phyloP scores from a whole-genome alignment of 768 basidiomycete genomes.

The Boletus subparvulus region DNA sequence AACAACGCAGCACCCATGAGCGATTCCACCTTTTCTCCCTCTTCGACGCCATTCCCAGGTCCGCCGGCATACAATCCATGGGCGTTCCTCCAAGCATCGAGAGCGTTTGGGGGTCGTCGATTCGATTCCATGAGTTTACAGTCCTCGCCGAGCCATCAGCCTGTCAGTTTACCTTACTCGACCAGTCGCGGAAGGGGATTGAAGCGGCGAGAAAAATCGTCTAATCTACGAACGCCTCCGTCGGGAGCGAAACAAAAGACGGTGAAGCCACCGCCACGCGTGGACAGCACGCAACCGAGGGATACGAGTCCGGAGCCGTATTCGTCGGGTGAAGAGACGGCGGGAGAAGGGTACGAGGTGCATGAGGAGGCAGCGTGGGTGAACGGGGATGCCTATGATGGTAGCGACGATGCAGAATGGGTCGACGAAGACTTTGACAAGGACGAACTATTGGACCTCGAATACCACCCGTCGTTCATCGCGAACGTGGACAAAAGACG shows the following conservation, averaged over 20 bases:
- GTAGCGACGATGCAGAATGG: conserved; percentile 54
- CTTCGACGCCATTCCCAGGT: conserved; percentile 69
- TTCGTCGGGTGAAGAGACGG: conserved; percentile 76
- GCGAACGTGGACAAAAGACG: conserved; percentile 65
- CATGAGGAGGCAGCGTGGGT: conserved; percentile 42
- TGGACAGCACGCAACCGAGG: conserved; percentile 79
- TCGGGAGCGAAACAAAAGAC: conserved; percentile 25
- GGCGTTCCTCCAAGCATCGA: conserved; percentile 63
- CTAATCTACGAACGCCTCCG: conserved; percentile 32
- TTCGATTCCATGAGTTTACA: conserved; percentile 60
- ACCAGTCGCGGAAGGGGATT: conserved; percentile 45
- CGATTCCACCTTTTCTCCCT: conserved; percentile 77
- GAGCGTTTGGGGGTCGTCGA: conserved; percentile 44
- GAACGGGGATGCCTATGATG: conserved; percentile 20
- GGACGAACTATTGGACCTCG: conserved; percentile 70
- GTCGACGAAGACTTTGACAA: conserved; percentile 73
- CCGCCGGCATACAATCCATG: conserved; percentile 61
- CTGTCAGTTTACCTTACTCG: conserved; percentile 46
- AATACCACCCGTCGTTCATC: conserved; percentile 73
- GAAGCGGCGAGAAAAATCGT: conserved; percentile 44
- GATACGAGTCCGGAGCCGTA: conserved; percentile 80
- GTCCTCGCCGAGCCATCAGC: conserved; percentile 35
- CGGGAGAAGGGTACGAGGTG: conserved; percentile 57
- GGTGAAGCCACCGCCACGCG: conserved; percentile 69
- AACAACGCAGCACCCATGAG: conserved; percentile 57